Percentiles rank a stretch among this genome's conserved stretches.
phyloP scores from a whole-genome alignment of 768 basidiomycete genomes.

The Russula griseocarnosa region DNA sequence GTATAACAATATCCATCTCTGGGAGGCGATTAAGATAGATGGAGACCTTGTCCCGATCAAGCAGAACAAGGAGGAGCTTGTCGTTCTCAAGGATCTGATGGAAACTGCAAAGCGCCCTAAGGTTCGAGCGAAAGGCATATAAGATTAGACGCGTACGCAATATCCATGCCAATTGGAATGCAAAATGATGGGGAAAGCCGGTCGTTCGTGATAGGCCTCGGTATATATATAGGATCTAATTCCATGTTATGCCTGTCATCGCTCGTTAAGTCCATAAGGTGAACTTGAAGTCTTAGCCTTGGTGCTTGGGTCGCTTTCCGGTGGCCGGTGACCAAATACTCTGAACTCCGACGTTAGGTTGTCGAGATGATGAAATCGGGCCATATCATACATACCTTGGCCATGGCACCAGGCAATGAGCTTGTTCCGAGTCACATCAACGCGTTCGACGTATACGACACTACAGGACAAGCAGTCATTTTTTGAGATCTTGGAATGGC shows the following conservation, averaged over 20 bases:
- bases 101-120: slow-evolving; percentile 10
- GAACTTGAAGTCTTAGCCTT: slow-evolving; percentile 1
- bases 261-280: slow-evolving; percentile 6
- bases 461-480: neutral
- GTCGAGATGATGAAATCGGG: neutral
- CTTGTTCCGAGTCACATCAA: neutral
- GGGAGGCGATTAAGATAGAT: slow-evolving; percentile 23
- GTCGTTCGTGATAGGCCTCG: slow-evolving; percentile 12
- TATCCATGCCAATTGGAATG: slow-evolving; percentile 3
- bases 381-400: slow-evolving; percentile 8
- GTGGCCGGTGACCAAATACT: slow-evolving; percentile 18
- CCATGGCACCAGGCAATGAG: neutral
- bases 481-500: neutral
- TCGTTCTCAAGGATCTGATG: slow-evolving; percentile 21
- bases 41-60: slow-evolving; percentile 4
- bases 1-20: slow-evolving; percentile 2
- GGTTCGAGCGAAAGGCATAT: neutral
- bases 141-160: slow-evolving; percentile 8
- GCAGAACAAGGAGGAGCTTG: slow-evolving; percentile 17
- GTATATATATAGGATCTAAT: slow-evolving; percentile 16
- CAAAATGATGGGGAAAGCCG: slow-evolving; percentile 10
- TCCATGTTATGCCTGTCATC: slow-evolving; percentile 22
- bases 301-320: slow-evolving; percentile 3
- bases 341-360: neutral
- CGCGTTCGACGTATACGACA: neutral